A percentile compares a stretch with the other conserved stretches of the same genome.
Conservation (phyloP, 495 filamentous ascomycete species). For the Neurospora africana region DNA sequence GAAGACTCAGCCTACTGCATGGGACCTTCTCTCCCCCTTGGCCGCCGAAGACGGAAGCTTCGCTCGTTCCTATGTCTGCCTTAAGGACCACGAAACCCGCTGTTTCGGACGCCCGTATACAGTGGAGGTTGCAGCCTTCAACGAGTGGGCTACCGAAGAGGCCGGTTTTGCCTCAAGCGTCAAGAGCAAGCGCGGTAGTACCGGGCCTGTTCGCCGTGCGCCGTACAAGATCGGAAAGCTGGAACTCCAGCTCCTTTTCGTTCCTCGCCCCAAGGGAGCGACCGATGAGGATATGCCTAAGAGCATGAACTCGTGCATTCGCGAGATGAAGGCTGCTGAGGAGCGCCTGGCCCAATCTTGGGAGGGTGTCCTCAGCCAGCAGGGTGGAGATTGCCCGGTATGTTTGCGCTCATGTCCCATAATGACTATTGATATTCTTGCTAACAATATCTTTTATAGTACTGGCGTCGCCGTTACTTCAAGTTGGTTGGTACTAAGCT, state of each 20-base stretch:
- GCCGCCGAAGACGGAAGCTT: conserved; percentile 89
- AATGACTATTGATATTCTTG: background rate
- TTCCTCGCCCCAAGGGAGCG: conserved; percentile 81
- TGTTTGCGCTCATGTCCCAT: conserved; percentile 30
- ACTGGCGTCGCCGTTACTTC: conserved; percentile 96
- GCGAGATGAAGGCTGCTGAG: conserved; percentile 84
- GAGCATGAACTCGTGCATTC: conserved; percentile 90
- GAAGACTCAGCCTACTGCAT: conserved; percentile 51
- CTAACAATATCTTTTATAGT: conserved; percentile 43
- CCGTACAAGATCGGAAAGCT: conserved; percentile 93
- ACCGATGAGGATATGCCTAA: conserved; percentile 95
- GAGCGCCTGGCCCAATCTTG: conserved; percentile 57
- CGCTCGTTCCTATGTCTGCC: conserved; percentile 79
- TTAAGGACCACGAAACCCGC: conserved; percentile 79
- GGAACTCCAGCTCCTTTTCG: conserved; percentile 84
- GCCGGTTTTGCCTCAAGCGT: conserved; percentile 57
- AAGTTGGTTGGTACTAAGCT: conserved; percentile 83
- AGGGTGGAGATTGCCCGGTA: conserved; percentile 96
- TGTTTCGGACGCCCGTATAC: conserved; percentile 80
- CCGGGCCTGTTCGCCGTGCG: conserved; percentile 53
- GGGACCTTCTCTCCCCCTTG: conserved; percentile 77
- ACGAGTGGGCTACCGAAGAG: conserved; percentile 94
- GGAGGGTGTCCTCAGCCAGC: conserved; percentile 88
- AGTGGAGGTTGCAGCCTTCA: conserved; percentile 86
- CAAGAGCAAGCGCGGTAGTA: conserved; percentile 75